A percentile compares a stretch with the other conserved stretches of the same genome.
Evolutionary conservation across 2,329 filamentous ascomycete species (phyloP).

Genomic region (Sporothrix pallida): DNA sequence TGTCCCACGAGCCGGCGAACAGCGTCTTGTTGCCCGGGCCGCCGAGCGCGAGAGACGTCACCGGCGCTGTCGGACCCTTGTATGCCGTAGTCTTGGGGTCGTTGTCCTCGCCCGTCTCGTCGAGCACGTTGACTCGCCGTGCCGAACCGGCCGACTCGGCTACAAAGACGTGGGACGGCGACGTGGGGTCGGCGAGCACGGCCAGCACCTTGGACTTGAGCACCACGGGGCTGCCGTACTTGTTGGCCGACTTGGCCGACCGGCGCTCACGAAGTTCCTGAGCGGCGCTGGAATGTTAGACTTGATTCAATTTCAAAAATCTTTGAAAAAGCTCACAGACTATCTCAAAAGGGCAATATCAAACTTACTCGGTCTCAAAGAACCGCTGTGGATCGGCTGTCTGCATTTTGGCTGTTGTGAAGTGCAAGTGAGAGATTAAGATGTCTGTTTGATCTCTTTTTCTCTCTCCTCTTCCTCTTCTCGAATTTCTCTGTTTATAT

Average conservation of each 20-base stretch:
- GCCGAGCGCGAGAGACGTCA: conserved; percentile 76
- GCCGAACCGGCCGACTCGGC: conserved; percentile 87
- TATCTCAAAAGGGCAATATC: too few relatives aligned
- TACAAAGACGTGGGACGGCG: conserved; percentile 68
- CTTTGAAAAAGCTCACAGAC: too few relatives aligned
- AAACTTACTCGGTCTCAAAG: conserved; percentile 84
- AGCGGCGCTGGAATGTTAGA: conserved; percentile 54
- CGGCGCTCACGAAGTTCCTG: conserved; percentile 63
- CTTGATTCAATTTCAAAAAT: not conserved
- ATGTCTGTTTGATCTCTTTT: not conserved
- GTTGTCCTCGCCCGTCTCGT: conserved; percentile 61
- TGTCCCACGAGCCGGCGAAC: conserved; percentile 95
- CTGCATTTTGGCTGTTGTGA: conserved; percentile 55
- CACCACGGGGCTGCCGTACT: conserved; percentile 77
- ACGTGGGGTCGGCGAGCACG: conserved; percentile 69
- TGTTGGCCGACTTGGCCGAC: conserved; percentile 74
- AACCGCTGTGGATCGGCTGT: conserved; percentile 80
- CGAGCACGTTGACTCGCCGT: conserved; percentile 69
- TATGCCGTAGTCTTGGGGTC: conserved; percentile 58
- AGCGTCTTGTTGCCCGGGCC: conserved; percentile 62
- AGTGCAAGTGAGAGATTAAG: not conserved
- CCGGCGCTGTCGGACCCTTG: conserved; percentile 76
- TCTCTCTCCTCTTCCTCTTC: not conserved
- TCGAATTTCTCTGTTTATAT: not conserved
- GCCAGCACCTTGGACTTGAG: conserved; percentile 88